These are phyloP conservation scores for Vanrija pseudolonga DNA, from an alignment of 1,284 basidiomycete genomes.

Conservation along the genomic window DNA sequence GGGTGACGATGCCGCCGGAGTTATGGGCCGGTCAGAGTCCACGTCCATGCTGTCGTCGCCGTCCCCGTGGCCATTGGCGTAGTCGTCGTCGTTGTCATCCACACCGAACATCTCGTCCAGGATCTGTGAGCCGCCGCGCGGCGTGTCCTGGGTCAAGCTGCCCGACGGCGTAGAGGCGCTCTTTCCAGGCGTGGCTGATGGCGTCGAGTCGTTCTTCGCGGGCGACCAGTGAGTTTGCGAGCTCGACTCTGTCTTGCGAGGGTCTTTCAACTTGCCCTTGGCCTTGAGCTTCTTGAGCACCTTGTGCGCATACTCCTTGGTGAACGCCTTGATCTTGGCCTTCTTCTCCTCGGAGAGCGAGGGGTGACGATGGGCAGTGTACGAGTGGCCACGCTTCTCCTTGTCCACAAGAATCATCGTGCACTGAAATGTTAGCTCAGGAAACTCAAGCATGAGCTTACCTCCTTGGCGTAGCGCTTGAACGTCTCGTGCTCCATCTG, in stretches of 20 bases:
- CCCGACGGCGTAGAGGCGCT: background rate
- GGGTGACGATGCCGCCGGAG: background rate
- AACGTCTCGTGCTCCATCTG: constrained; percentile 79
- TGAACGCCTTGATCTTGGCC: constrained; percentile 86
- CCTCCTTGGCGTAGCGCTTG: constrained; percentile 95
- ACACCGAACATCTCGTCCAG: constrained; percentile 21
- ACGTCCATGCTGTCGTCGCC: constrained; percentile 5
- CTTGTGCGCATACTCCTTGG: constrained; percentile 70
- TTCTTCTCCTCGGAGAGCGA: constrained; percentile 78
- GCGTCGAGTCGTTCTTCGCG: background rate
- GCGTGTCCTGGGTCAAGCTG: background rate
- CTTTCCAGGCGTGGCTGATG: constrained; percentile 4
- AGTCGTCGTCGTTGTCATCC: constrained; percentile 1
- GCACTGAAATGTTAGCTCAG: constrained; percentile 52
- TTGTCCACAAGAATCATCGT: constrained; percentile 80
- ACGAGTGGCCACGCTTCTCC: constrained; percentile 85
- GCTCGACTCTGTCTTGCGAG: background rate
- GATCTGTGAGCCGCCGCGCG: constrained; percentile 4
- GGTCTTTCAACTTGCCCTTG: constrained; percentile 36
- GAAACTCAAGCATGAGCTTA: constrained; percentile 46
- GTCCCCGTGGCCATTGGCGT: background rate
- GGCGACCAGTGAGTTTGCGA: background rate
- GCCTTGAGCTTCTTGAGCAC: constrained; percentile 43
- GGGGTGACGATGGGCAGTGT: constrained; percentile 66
- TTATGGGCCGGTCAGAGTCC: constrained; percentile 2